Base-by-base conservation (phyloP, 1,284 basidiomycete species). In the Malassezia slooffiae region DNA sequence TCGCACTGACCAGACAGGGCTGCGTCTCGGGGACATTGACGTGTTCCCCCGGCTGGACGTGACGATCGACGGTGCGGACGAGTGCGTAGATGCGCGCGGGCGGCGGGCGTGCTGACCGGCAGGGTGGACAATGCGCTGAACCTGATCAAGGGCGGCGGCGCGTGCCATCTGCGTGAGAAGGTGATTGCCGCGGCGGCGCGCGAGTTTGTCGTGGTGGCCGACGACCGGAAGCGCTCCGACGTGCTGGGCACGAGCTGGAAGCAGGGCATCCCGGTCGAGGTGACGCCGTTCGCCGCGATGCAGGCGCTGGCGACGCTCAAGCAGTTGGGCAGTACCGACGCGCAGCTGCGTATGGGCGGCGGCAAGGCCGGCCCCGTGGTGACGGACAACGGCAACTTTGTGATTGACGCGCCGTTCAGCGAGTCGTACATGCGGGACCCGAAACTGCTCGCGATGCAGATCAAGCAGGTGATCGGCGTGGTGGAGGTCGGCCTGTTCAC, bases 401-500 rank as follows among this genome's bases (percentile, higher is more conserved):
- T 59, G 51, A 63, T 68, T 41, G 65, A 68, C 34, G 61, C 62
- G 32, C 55, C 58, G 16, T 68, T 66, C 54, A 55, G 59, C 8
- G 43, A 47, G 24, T 39, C 58, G 15, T 36, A 53, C 29, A 62
- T 67, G 63, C 50, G 51, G 30, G 54, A 64, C 19, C 58, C 63
- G 3, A 40, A 45, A n/a, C 53, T 52, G 23, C 47, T 69, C n/a
- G 34, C 59, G 20, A 43, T 33, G 26, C 47, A 54, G 36, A 61
- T 69, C 55, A 67, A 70, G 53, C 47, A 48, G 19, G 30, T 62
- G 16, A 96, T 91, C 1, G 91, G 93, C 45, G 88, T 97, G 10
- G 83, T 96, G 23, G 91, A 97, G 71, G 93, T 96, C 24, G 93
- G 93, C 0, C 72, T 97, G 17, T 97, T 97, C 75, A 89, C 85